Base-by-base conservation (phyloP, 2,329 filamentous ascomycete genomes). In the Xenoacremonium recifei region DNA sequence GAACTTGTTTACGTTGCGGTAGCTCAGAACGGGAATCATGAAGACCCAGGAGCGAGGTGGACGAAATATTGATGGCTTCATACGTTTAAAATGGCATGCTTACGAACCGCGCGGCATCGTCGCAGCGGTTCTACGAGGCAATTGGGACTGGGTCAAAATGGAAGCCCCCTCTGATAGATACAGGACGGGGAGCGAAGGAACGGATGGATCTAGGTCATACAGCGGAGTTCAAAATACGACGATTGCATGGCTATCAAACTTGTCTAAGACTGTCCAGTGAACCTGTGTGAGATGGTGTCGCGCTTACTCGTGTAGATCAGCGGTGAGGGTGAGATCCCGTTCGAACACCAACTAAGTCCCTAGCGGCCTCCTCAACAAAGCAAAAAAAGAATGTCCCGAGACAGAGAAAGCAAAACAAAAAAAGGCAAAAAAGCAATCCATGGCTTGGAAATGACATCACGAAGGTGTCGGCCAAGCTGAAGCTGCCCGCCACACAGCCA, bases 171-270 rank as follows among this genome's bases (percentile, higher is more conserved):
- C 15, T 49, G 45, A 10, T 51, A 56, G 39, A 53, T 44, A 52
- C 44, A 42, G 51, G 35, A 44, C 44, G 36, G 53, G 38, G 45
- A 47, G 46, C 35, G 37, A 42, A 21, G 30, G 38, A 15, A 32
- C 16, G 37, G 44, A 46, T 39, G 42, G 50, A 57, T 58, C 56
- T 51, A 55, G 33, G 53, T 37, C 55, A 58, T 55, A 58, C 47
- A 57, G 45, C 40, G 45, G 46, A 54, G 45, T 44, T 46, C 54
- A 57, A 54, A 58, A 58, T 58, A 54, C 54, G 32, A 58, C 46
- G 45, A 41, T 40, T 49, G 53, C 54, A 58, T 45, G 39, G 51
- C 45, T 47, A 31, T 13, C 23, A 27, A 7, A 27, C 13, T 27
- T n/a, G n/a, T n/a, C n/a, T n/a, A n/a, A n/a, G n/a, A n/a, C n/a